Evolutionary conservation across 768 basidiomycete genomes (phyloP).

Genomic region (Hygrophoropsis aurantiaca): DNA sequence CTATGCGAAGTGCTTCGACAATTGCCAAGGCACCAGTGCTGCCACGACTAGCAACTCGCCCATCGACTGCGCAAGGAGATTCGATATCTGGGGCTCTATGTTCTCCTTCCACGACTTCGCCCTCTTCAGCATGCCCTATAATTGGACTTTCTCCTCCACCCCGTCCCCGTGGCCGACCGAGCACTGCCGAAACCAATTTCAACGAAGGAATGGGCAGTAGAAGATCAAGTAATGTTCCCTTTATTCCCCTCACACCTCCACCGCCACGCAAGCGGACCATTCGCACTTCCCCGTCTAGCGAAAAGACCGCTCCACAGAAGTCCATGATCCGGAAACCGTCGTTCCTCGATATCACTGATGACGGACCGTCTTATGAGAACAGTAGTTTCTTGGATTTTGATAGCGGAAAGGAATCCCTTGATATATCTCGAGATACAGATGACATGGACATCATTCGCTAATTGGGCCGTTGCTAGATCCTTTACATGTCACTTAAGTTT

Average conservation of each 20-base stretch:
- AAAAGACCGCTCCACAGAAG: conserved; percentile 43
- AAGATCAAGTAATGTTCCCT: conserved; percentile 28
- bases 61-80: conserved; percentile 36
- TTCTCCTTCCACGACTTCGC: conserved; percentile 15
- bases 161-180: conserved; percentile 30
- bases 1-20: conserved; percentile 17
- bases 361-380: conserved; percentile 27
- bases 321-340: conserved; percentile 68
- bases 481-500: conserved; percentile 4
- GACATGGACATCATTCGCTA: conserved; percentile 33
- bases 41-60: conserved; percentile 23
- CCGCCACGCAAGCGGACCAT: conserved; percentile 15
- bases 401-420: conserved; percentile 38
- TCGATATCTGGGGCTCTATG: conserved; percentile 16
- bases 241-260: conserved; percentile 38
- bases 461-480: conserved; percentile 1
- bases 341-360: conserved; percentile 62
- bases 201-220: conserved; percentile 1
- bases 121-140: conserved; percentile 30
- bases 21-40: conserved; percentile 14
- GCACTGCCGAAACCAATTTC: conserved; percentile 8
- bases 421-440: conserved; percentile 32
- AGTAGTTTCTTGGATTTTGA: conserved; percentile 43
- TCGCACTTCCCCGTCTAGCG: conserved; percentile 15
- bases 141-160: conserved; percentile 54